Percentiles rank a stretch among this genome's conserved stretches.
Evolutionary conservation across 2,329 filamentous ascomycete species (phyloP).

Genomic region (Metarhizium brunneum): DNA sequence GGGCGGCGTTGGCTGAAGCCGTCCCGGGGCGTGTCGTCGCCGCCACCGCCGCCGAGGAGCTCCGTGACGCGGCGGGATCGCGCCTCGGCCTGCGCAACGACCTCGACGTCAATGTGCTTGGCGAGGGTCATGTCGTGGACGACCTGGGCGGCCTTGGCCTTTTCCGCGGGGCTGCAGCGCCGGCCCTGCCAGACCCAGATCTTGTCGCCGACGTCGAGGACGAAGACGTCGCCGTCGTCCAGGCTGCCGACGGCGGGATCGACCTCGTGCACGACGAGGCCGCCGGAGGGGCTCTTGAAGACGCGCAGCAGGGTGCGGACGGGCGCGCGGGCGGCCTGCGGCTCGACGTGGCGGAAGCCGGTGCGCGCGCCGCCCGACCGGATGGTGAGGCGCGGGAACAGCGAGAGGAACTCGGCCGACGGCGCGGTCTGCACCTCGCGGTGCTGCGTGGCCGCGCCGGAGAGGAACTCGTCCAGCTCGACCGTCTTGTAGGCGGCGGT

Average conservation of each 20-base stretch:
- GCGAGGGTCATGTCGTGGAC: conserved; percentile 55
- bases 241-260: conserved; percentile 51
- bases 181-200: conserved; percentile 64
- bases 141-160: conserved; percentile 57
- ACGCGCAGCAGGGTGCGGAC: conserved; percentile 48
- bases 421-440: conserved; percentile 52
- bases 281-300: conserved; percentile 43
- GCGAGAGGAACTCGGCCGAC: conserved; percentile 48
- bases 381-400: conserved; percentile 54
- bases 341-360: conserved; percentile 55
- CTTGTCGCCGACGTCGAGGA: conserved; percentile 52
- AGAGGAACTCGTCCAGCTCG: conserved; percentile 58
- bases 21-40: conserved; percentile 26
- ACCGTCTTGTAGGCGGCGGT: conserved; percentile 63
- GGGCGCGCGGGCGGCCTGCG: conserved; percentile 26
- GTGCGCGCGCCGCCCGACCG: conserved; percentile 50
- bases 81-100: conserved; percentile 51
- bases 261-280: conserved; percentile 55
- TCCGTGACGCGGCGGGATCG: conserved; percentile 45
- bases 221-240: conserved; percentile 57
- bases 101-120: conserved; percentile 56
- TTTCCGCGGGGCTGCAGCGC: conserved; percentile 58
- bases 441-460: conserved; percentile 53
- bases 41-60: conserved; percentile 43
- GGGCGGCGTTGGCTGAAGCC: conserved; percentile 34